Conservation (phyloP, 257 asterid genomes). For the Agastache rugosa region DNA sequence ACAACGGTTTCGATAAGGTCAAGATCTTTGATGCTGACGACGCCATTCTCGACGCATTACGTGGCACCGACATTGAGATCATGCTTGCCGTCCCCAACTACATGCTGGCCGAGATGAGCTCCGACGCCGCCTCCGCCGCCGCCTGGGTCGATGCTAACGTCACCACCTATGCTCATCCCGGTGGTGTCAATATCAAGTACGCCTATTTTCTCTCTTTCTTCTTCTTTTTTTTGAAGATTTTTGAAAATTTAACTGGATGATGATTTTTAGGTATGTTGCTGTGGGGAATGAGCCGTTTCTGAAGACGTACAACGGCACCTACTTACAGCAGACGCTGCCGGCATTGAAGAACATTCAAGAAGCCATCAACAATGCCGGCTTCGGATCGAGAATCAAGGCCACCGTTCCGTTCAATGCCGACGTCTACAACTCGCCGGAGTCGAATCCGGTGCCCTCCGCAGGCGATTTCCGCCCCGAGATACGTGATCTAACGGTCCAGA, state of each 20-base stretch:
- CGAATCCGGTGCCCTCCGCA: constrained; percentile 86
- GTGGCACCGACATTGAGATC: constrained; percentile 69
- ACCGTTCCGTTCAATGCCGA: constrained; percentile 90
- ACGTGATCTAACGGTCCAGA: constrained; percentile 70
- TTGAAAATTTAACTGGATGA: constrained; percentile 19
- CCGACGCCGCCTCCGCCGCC: constrained; percentile 62
- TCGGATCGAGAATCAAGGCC: constrained; percentile 71
- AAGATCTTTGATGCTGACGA: constrained; percentile 91
- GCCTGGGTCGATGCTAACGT: constrained; percentile 88
- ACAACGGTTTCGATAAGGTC: constrained; percentile 77
- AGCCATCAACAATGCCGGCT: constrained; percentile 75
- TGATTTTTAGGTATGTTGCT: constrained; percentile 66
- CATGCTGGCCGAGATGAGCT: constrained; percentile 80
- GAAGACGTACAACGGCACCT: constrained; percentile 71
- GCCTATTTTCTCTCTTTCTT: neutral
- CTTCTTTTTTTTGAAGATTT: neutral
- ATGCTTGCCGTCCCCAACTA: constrained; percentile 88
- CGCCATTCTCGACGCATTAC: constrained; percentile 59
- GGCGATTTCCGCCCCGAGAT: constrained; percentile 91
- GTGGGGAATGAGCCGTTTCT: constrained; percentile 97
- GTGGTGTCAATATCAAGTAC: constrained; percentile 84
- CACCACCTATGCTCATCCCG: constrained; percentile 59
- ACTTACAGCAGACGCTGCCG: constrained; percentile 64
- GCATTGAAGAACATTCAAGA: constrained; percentile 80
- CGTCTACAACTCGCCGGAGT: constrained; percentile 78